Evolutionary conservation across 768 basidiomycete genomes (phyloP).

Genomic region (Suillus subalutaceus): DNA sequence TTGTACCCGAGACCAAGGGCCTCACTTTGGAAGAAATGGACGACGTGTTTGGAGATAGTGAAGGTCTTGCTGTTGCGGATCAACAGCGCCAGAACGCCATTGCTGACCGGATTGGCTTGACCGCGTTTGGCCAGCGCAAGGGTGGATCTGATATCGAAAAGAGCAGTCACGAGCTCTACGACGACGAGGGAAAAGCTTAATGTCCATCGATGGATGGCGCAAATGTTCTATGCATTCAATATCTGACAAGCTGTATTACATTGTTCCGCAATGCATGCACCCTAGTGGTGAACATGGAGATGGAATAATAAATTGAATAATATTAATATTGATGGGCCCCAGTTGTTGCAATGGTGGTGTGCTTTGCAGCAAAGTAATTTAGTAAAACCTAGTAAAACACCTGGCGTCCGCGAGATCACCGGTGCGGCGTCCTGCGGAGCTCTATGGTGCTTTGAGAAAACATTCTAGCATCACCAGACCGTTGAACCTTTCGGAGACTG

Average conservation of each 20-base stretch:
- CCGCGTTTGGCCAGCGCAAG: constrained; percentile 29
- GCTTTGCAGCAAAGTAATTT: neutral
- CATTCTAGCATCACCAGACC: neutral
- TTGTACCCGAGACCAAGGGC: constrained; percentile 77
- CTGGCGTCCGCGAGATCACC: neutral
- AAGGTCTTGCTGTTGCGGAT: constrained; percentile 60
- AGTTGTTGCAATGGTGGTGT: neutral
- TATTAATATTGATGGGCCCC: neutral
- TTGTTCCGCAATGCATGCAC: neutral
- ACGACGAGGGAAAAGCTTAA: constrained; percentile 23
- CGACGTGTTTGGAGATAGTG: constrained; percentile 65
- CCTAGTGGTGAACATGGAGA: constrained; percentile 7
- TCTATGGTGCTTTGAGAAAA: neutral
- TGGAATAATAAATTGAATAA: neutral
- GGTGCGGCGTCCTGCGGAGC: neutral
- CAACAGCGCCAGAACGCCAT: constrained; percentile 51
- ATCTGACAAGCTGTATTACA: neutral
- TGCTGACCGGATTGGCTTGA: constrained; percentile 65
- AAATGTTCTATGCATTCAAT: neutral
- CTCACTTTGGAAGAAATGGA: constrained; percentile 81
- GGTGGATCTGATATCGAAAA: constrained; percentile 20
- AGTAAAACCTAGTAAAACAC: too few relatives aligned
- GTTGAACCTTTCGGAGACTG: neutral
- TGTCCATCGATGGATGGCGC: neutral
- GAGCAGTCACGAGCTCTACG: constrained; percentile 20